Percentiles rank a stretch among this genome's conserved stretches.
Conservation (phyloP, 345 rosid genomes). For the Clarkia xantiana region DNA sequence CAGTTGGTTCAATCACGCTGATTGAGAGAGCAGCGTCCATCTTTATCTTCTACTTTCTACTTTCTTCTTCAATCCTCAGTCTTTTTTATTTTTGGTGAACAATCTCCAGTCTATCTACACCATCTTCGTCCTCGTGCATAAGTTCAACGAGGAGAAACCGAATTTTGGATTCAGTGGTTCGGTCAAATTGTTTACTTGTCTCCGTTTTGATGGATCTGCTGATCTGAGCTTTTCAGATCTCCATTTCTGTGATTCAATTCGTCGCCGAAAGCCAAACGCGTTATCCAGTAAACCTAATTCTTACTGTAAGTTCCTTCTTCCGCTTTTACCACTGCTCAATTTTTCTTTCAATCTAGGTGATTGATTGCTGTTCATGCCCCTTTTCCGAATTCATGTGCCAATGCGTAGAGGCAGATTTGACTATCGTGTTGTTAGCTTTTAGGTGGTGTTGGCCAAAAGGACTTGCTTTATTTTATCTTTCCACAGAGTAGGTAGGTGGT, state of each 20-base stretch:
- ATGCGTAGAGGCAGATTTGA: not conserved
- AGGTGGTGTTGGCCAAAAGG: not conserved
- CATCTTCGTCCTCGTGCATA: no score
- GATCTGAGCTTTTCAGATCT: conserved; percentile 50
- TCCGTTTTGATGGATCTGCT: conserved; percentile 35
- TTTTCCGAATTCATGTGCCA: not conserved
- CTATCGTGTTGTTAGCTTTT: conserved; percentile 8
- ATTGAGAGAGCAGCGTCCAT: conserved; percentile 5
- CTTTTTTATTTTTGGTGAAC: no score
- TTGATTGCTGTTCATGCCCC: conserved; percentile 5
- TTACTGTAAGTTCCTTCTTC: conserved; percentile 18
- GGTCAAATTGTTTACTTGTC: not conserved
- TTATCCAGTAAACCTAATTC: conserved; percentile 8
- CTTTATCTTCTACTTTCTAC: not conserved
- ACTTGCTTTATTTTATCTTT: no score
- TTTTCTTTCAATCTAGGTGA: not conserved
- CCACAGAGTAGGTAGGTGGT: no score
- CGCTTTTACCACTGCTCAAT: not conserved
- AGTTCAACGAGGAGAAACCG: not conserved
- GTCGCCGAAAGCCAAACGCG: not conserved
- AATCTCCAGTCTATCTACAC: no score
- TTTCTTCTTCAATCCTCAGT: not conserved
- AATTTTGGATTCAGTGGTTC: not conserved
- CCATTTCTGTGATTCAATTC: conserved; percentile 13
- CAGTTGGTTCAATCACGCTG: conserved; percentile 18